Evolutionary conservation across 805 yeast species (phyloP), one percentile per base, ranked within the genome.

Genomic region (Saturnispora diversa): DNA sequence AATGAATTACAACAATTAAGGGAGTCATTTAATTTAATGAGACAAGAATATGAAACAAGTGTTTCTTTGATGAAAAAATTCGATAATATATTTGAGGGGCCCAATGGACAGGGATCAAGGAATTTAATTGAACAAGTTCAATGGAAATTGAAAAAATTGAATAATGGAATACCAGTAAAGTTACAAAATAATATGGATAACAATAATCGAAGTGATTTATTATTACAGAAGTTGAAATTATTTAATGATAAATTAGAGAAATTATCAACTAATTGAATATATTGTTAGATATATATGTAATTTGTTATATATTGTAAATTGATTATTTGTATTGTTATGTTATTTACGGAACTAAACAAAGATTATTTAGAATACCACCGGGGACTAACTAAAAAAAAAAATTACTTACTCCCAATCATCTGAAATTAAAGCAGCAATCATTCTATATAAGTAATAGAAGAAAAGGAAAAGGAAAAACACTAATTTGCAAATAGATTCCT

Each of bases 401-500:
- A 15, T n/a, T 12, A 6, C 12, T n/a, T 24, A 39, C 28, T 39
- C 34, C 31, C 34, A 42, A 37, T 72, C 84, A 51, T 81, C 87
- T 32, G 80, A 77, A 56, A 90, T 85, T 59, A 88, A 74, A 33
- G 95, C 87, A 74, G 88, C 79, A 64, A 88, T 87, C 95, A 88
- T 87, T 69, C 94, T 78, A 74, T 88, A 90, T 57, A 90, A 75
- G 72, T 87, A 90, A 72, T 75, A 87, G 81, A 92, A 90, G 75
- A 92, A 92, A 82, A 90, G 69, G 56, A 85, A 63, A 54, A 90
- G 72, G 61, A 86, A 90, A 75, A 85, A 87, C 9, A 92, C 96
- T 53, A 92, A 74, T 64, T 90, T 90, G 61, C 84, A 65, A 59
- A 88, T 87, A 45, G 86, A 74, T 66, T 88, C 97, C 62, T 82